Evolutionary conservation across 208 protist species (phyloP).

Genomic region (Leishmania braziliensis): DNA sequence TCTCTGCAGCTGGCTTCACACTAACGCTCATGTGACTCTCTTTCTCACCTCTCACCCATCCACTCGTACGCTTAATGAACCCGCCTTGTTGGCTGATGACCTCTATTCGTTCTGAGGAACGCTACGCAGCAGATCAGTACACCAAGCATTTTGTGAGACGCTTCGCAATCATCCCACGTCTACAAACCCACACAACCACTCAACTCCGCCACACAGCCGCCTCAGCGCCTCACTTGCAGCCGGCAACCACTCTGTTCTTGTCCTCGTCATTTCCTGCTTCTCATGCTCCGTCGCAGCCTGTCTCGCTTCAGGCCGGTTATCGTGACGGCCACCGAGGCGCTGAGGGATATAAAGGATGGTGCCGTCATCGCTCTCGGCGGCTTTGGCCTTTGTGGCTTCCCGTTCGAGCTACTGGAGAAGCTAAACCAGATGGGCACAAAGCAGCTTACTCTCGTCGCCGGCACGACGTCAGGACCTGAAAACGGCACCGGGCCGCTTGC

Average conservation of each 20-base stretch:
- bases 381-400: constrained; percentile 93
- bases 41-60: not conserved
- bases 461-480: constrained; percentile 88
- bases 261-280: not conserved
- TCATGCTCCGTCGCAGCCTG: constrained; percentile 32
- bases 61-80: not conserved
- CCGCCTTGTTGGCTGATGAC: not conserved
- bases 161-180: not conserved
- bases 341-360: constrained; percentile 51
- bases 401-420: constrained; percentile 85
- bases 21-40: not conserved
- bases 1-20: not conserved
- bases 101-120: not conserved
- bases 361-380: constrained; percentile 77
- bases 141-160: not conserved
- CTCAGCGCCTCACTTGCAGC: not conserved
- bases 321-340: constrained; percentile 42
- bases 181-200: not conserved
- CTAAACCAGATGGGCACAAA: constrained; percentile 52
- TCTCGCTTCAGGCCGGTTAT: constrained; percentile 19
- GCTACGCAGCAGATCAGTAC: not conserved
- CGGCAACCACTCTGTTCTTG: not conserved
- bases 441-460: constrained; percentile 88
- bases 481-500: constrained; percentile 90
- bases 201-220: not conserved